Percentiles rank a stretch among this genome's conserved stretches.
These are phyloP conservation scores for Auriculariales sp. DNA, from an alignment of 768 basidiomycete genomes.

Conservation along the genomic window DNA sequence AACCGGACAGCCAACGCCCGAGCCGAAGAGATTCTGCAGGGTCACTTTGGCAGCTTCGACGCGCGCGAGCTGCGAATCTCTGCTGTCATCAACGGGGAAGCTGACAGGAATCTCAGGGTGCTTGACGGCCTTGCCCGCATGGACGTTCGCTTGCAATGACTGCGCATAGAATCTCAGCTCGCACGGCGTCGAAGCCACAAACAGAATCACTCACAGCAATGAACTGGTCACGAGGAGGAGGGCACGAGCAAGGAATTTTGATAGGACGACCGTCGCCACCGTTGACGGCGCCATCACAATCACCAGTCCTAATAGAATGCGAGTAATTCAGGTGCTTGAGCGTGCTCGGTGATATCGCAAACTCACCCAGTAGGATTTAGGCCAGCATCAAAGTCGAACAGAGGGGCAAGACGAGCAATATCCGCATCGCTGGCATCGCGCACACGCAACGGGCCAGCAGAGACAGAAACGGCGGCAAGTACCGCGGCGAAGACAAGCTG, in stretches of 20 bases:
- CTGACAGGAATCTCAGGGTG: constrained; percentile 43
- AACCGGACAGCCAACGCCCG: constrained; percentile 54
- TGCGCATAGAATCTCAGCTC: neutral
- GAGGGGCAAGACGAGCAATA: constrained; percentile 29
- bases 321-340: neutral
- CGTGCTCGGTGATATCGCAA: neutral
- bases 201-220: neutral
- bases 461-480: neutral
- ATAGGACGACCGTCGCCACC: constrained; percentile 18
- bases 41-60: constrained; percentile 46
- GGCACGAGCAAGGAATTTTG: constrained; percentile 22
- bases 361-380: constrained; percentile 36
- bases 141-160: constrained; percentile 35
- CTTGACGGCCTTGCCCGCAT: constrained; percentile 47
- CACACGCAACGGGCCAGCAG: neutral
- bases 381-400: constrained; percentile 40
- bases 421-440: neutral
- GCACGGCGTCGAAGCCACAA: neutral
- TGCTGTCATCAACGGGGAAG: constrained; percentile 49
- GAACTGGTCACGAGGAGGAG: constrained; percentile 10
- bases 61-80: constrained; percentile 36
- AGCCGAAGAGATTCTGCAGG: constrained; percentile 54
- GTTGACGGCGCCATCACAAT: constrained; percentile 22
- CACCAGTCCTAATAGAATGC: constrained; percentile 15
- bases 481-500: neutral